phyloP scores from a whole-genome alignment of 1,139 yeast species.

The Kodamaea plutei region DNA sequence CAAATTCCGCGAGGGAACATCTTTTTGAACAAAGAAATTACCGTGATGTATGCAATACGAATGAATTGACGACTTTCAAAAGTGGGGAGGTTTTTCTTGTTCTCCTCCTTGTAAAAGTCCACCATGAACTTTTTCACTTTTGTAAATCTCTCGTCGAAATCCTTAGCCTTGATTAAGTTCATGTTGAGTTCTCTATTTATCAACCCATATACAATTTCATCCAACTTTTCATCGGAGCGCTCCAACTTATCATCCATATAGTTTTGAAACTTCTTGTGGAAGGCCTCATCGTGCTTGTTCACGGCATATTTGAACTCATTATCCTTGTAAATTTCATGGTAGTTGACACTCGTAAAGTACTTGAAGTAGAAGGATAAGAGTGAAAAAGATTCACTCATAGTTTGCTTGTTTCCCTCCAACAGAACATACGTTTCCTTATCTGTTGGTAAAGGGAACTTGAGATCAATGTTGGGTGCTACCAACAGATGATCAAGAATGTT shows the following conservation, averaged over 20 bases:
- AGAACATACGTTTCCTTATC: conserved; percentile 31
- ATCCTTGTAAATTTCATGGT: conserved; percentile 30
- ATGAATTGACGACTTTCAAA: conserved; percentile 25
- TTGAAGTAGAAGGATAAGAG: conserved; percentile 31
- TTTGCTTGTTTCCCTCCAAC: conserved; percentile 27
- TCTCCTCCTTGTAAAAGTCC: conserved; percentile 33
- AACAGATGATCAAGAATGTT: conserved; percentile 38
- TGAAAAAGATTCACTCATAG: conserved; percentile 20
- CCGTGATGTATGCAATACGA: conserved; percentile 37
- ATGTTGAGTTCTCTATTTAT: conserved; percentile 39
- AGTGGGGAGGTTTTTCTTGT: conserved; percentile 36
- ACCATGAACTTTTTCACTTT: conserved; percentile 41
- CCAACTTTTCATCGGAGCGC: conserved; percentile 30
- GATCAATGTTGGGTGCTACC: conserved; percentile 27
- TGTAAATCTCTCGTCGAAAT: conserved; percentile 31
- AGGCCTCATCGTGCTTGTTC: conserved; percentile 29
- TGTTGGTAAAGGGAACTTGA: conserved; percentile 40
- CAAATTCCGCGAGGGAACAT: conserved; percentile 46
- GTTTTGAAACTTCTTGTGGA: conserved; percentile 25
- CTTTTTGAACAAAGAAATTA: conserved; percentile 29
- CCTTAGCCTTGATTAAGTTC: conserved; percentile 35
- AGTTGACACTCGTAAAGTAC: conserved; percentile 23
- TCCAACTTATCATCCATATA: conserved; percentile 35
- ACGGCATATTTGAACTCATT: conserved; percentile 36
- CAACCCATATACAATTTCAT: conserved; percentile 36